These are phyloP conservation scores for Coniella lustricola DNA, from an alignment of 2,329 filamentous ascomycete genomes.

Conservation along the genomic window DNA sequence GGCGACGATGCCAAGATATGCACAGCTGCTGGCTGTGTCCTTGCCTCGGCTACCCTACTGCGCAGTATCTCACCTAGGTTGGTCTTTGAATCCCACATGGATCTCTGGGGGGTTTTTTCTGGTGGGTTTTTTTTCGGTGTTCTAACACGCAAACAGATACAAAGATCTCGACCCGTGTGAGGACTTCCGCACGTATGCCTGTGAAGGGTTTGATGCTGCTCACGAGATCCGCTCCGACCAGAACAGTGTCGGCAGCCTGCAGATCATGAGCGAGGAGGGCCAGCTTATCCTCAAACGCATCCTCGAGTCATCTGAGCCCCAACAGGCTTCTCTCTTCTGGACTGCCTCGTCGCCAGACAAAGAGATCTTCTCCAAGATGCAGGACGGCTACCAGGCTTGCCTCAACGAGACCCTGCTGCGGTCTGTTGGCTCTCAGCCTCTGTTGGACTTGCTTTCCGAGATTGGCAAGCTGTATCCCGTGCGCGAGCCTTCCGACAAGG, in stretches of 20 bases:
- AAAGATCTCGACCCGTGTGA: constrained; percentile 58
- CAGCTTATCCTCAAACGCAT: constrained; percentile 55
- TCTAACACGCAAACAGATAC: constrained; percentile 29
- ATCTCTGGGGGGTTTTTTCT: neutral
- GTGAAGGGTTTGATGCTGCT: constrained; percentile 57
- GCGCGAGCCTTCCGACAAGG: neutral
- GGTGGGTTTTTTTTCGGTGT: constrained; percentile 20
- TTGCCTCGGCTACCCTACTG: constrained; percentile 13
- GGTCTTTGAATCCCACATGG: too few relatives aligned
- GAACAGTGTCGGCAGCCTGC: constrained; percentile 51
- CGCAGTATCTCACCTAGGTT: constrained; percentile 16
- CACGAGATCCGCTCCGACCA: constrained; percentile 62
- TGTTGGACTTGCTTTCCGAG: constrained; percentile 48
- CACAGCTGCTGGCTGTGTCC: constrained; percentile 15
- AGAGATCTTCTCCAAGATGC: constrained; percentile 60
- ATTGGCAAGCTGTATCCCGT: constrained; percentile 31
- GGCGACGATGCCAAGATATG: constrained; percentile 9
- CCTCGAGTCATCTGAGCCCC: constrained; percentile 50
- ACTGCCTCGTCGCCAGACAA: constrained; percentile 41
- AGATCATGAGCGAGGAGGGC: constrained; percentile 54
- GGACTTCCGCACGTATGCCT: constrained; percentile 52
- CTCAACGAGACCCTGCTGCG: constrained; percentile 54
- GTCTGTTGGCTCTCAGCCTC: constrained; percentile 46
- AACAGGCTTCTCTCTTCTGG: constrained; percentile 25
- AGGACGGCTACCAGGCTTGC: constrained; percentile 58